Evolutionary conservation across 75 land plant genomes (phyloP), one percentile per base, ranked within the genome.

Genomic region (Sequoia sempervirens): DNA sequence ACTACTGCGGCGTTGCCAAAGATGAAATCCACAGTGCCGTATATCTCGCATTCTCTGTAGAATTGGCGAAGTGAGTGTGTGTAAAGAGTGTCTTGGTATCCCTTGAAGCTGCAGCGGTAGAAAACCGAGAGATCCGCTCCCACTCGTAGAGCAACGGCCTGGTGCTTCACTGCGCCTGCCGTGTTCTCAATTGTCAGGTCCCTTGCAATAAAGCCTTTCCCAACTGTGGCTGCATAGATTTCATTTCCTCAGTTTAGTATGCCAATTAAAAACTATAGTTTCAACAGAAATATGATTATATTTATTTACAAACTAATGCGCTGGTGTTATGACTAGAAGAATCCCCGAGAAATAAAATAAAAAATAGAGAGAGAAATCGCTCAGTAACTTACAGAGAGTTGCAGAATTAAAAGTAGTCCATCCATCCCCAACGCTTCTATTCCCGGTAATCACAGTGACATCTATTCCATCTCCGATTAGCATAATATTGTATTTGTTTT

Each of bases 331-430:
- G 1, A 46, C 0, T 1, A 46, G 50, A 46, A 46, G 7, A 46
- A 46, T 10, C 50, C 11, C 12, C 6, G 46, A 43, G 7, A 43
- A 43, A 6, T 2, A 2, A 6, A 43, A 5, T 0, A 43, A 43
- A 43, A 6, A 43, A 3, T 3, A 40, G 41, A 40, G 1, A 1
- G 46, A 43, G 0, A 2, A 43, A 43, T 43, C 45, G 45, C 6
- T 43, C 3, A 43, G 45, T 43, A 43, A 0, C 84, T 83, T 84
- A 95, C 97, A 90, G 0, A 95, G 78, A 53, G 97, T 95, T 54
- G 93, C 95, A 37, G 97, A 92, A 58, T 85, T 53, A 90, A 91
- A 95, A 4, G 97, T 92, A 41, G 93, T 94, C 90, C 91, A 92
- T 18, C 93, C 93, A 81, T 88, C 92, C 5, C 13, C 86, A 4